A percentile compares a stretch with the other conserved stretches of the same genome.
Conservation (phyloP, 2,329 filamentous ascomycete genomes). For the Teratosphaeria gauchensis region DNA sequence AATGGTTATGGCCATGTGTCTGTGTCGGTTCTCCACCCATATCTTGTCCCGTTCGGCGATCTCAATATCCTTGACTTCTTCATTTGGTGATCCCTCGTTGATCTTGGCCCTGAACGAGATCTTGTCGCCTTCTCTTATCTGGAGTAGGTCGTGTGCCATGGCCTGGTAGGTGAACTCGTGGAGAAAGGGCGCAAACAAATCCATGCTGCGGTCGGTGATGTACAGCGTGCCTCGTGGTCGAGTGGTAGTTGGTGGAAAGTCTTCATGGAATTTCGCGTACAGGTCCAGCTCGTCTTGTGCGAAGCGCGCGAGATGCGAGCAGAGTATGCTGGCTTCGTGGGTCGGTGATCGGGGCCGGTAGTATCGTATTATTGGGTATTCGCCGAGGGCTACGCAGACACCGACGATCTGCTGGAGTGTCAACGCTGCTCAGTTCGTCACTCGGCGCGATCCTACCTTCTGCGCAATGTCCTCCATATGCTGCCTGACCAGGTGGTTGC, state of each 20-base stretch:
- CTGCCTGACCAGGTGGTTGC: conserved; percentile 69
- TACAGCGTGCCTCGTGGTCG: conserved; percentile 74
- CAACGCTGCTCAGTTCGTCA: background rate
- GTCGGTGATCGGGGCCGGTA: conserved; percentile 65
- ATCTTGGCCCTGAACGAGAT: conserved; percentile 72
- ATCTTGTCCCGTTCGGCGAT: conserved; percentile 84
- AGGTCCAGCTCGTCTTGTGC: conserved; percentile 85
- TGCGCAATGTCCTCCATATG: conserved; percentile 82
- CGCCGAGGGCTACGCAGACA: conserved; percentile 82
- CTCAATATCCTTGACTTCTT: conserved; percentile 82
- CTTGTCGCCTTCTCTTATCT: conserved; percentile 81
- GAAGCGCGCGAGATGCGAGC: conserved; percentile 78
- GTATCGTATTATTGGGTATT: conserved; percentile 88
- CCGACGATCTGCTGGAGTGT: conserved; percentile 57
- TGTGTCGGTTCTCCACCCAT: conserved; percentile 89
- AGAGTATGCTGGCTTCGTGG: conserved; percentile 83
- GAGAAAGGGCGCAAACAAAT: conserved; percentile 73
- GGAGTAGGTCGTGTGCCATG: conserved; percentile 89
- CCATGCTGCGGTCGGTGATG: conserved; percentile 88
- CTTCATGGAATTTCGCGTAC: conserved; percentile 73
- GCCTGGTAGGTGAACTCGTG: conserved; percentile 99
- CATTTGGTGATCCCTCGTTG: conserved; percentile 60
- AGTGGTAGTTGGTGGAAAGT: conserved; percentile 71
- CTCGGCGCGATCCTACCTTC: conserved; percentile 50
- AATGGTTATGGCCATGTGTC: conserved; percentile 97